Conservation (phyloP, 306 rosid species). For the Argentina anserina region DNA sequence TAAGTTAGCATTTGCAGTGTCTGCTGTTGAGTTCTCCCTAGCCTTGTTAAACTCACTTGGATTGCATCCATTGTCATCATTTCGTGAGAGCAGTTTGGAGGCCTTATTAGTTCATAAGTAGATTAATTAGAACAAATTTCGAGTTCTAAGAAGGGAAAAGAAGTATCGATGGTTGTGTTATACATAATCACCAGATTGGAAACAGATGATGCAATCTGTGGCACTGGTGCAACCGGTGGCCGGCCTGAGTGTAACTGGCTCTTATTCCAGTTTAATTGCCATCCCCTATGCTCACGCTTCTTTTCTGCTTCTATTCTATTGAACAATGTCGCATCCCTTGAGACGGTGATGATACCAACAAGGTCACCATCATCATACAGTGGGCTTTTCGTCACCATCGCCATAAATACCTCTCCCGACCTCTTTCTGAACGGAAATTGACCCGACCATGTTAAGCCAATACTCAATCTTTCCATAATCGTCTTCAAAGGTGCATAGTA, state of each 20-base stretch:
- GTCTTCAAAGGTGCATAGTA: slow-evolving; percentile 32
- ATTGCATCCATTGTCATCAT: slow-evolving; percentile 25
- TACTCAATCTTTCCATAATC: slow-evolving; percentile 44
- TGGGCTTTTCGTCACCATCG: slow-evolving; percentile 53
- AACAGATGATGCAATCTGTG: slow-evolving; percentile 61
- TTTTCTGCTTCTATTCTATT: slow-evolving; percentile 27
- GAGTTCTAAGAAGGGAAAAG: background rate
- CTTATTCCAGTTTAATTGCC: slow-evolving; percentile 37
- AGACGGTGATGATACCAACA: slow-evolving; percentile 49
- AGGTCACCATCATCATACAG: slow-evolving; percentile 57
- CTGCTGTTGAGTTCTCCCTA: too few relatives aligned
- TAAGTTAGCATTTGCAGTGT: slow-evolving; percentile 27
- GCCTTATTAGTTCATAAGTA: slow-evolving; percentile 37
- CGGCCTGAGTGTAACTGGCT: slow-evolving; percentile 45
- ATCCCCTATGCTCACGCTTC: slow-evolving; percentile 29
- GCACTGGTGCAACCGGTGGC: slow-evolving; percentile 41
- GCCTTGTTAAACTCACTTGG: slow-evolving; percentile 12
- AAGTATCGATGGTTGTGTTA: slow-evolving; percentile 16
- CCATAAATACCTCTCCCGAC: slow-evolving; percentile 59
- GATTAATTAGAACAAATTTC: background rate
- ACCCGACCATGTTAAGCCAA: slow-evolving; percentile 62
- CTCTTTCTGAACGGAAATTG: slow-evolving; percentile 68
- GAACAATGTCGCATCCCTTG: slow-evolving; percentile 50
- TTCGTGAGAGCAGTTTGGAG: slow-evolving; percentile 41
- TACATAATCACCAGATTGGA: slow-evolving; percentile 57